A percentile compares a stretch with the other conserved stretches of the same genome.
Evolutionary conservation across 2,329 filamentous ascomycete genomes (phyloP).

Genomic region (Pseudocercospora fijiensis): DNA sequence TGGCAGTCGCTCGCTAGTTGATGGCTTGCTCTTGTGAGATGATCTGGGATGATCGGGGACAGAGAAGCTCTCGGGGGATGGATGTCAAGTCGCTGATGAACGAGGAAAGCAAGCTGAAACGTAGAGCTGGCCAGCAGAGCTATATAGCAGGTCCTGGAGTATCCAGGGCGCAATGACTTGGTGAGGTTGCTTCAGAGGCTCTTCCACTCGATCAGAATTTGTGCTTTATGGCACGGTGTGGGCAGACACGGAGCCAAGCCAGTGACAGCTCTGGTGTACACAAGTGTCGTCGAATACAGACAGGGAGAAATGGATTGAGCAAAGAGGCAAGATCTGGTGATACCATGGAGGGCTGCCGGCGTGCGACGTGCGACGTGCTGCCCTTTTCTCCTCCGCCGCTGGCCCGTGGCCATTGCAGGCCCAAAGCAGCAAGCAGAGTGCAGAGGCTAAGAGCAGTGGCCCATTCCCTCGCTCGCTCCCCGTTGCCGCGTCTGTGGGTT

Average conservation of each 20-base stretch:
- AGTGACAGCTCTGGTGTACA: slow-evolving; percentile 38
- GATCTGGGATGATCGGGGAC: slow-evolving; percentile 4
- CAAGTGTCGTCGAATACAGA: slow-evolving; percentile 35
- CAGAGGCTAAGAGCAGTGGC: slow-evolving; percentile 42
- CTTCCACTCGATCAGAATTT: slow-evolving; percentile 23
- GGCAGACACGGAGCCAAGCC: slow-evolving; percentile 30
- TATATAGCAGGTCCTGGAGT: slow-evolving; percentile 28
- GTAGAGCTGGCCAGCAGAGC: slow-evolving; percentile 23
- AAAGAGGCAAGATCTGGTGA: slow-evolving; percentile 39
- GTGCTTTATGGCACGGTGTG: slow-evolving; percentile 32
- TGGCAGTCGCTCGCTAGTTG: background rate
- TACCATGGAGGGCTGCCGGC: slow-evolving; percentile 35
- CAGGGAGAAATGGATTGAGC: slow-evolving; percentile 35
- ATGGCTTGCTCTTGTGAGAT: background rate
- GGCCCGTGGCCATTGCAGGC: slow-evolving; percentile 34
- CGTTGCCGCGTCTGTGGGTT: slow-evolving; percentile 47
- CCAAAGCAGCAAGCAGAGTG: slow-evolving; percentile 38
- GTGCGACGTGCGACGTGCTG: slow-evolving; percentile 36
- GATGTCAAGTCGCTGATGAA: slow-evolving; percentile 23
- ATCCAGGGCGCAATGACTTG: slow-evolving; percentile 22
- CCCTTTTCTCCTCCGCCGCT: slow-evolving; percentile 30
- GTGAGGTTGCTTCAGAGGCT: slow-evolving; percentile 24
- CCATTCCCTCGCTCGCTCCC: slow-evolving; percentile 37
- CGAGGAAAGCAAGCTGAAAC: slow-evolving; percentile 29
- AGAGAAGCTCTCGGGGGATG: slow-evolving; percentile 6